phyloP scores from a whole-genome alignment of 2,329 filamentous ascomycete species.

The Volutella citrinella region DNA sequence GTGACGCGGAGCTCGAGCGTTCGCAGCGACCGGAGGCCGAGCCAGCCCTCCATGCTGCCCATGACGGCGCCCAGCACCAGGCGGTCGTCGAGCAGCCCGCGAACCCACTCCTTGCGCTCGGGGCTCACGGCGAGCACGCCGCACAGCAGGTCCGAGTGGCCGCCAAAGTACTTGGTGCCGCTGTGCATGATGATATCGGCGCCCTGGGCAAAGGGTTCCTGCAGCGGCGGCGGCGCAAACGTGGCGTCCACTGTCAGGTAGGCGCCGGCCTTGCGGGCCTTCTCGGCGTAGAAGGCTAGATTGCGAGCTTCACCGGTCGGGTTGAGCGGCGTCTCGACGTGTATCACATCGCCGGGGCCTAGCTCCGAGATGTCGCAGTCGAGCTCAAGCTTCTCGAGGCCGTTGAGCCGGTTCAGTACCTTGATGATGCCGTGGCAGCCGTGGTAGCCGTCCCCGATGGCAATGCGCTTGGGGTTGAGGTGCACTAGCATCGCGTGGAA shows the following conservation, averaged over 20 bases:
- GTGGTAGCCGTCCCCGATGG: slow-evolving; percentile 85
- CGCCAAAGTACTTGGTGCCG: slow-evolving; percentile 94
- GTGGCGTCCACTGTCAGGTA: slow-evolving; percentile 84
- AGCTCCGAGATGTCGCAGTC: slow-evolving; percentile 65
- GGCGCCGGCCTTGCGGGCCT: slow-evolving; percentile 70
- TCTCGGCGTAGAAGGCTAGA: slow-evolving; percentile 67
- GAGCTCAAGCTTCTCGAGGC: slow-evolving; percentile 69
- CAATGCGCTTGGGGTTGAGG: slow-evolving; percentile 77
- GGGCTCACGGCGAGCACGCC: slow-evolving; percentile 72
- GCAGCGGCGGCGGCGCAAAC: slow-evolving; percentile 85
- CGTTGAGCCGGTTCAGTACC: slow-evolving; percentile 72
- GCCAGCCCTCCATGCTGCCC: slow-evolving; percentile 88
- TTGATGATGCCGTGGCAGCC: slow-evolving; percentile 84
- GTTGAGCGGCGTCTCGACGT: slow-evolving; percentile 92
- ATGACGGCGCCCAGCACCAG: slow-evolving; percentile 79
- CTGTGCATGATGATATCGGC: slow-evolving; percentile 89
- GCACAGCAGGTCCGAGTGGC: slow-evolving; percentile 90
- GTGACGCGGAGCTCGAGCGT: slow-evolving; percentile 81
- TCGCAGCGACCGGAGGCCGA: slow-evolving; percentile 80
- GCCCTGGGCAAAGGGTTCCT: slow-evolving; percentile 78
- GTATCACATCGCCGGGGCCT: slow-evolving; percentile 75
- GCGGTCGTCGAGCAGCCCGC: slow-evolving; percentile 63
- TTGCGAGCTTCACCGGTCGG: slow-evolving; percentile 79
- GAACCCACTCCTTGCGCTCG: slow-evolving; percentile 53
- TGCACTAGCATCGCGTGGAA: slow-evolving; percentile 86